Evolutionary conservation across 2,329 filamentous ascomycete species (phyloP), one percentile per base, ranked within the genome.

Genomic region (Paraconiothyrium sp.): DNA sequence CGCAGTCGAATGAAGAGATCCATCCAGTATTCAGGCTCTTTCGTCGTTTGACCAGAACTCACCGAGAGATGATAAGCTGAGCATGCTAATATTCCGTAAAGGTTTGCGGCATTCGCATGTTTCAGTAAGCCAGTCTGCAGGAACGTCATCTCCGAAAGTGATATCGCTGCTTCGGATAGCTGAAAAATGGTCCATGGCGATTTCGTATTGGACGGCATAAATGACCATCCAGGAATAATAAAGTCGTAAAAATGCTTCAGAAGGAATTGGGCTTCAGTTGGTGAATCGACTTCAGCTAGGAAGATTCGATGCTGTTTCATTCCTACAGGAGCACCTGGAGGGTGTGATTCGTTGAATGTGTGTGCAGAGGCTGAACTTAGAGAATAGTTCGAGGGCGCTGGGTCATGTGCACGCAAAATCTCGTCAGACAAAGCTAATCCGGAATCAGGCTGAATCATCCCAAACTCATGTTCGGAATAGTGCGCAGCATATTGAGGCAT

Each of bases 121-220:
- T 60, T 63, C 14, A 54, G 10, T 11, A 22, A 32, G 11, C 59
- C 59, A 14, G 54, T 58, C 8, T 47, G 52, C 2, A 60, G 43
- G 43, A 58, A 57, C 7, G 61, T 58, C n/a, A 63, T 30, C n/a
- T 63, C 61, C 9, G 61, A 54, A 22, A 63, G 54, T 13, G 58
- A 47, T 13, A 35, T 22, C 34, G 60, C 54, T 13, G 61, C 58
- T 27, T 57, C 58, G 2, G 58, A 48, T 35, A 65, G 8, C 16
- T 65, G 60, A 14, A 65, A 48, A 5, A 58, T 51, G 2, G 34
- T 62, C 62, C 62, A 65, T 4, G 57, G 60, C 7, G 60, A 60
- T 34, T 65, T 62, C 10, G 48, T 24, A 35, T 55, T 37, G n/a
- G 41, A 35, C 14, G 54, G 46, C 48, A 61, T 61, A 24, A 58